These are phyloP conservation scores for Fusarium sp. DNA, from an alignment of 2,329 filamentous ascomycete genomes.

Conservation along the genomic window DNA sequence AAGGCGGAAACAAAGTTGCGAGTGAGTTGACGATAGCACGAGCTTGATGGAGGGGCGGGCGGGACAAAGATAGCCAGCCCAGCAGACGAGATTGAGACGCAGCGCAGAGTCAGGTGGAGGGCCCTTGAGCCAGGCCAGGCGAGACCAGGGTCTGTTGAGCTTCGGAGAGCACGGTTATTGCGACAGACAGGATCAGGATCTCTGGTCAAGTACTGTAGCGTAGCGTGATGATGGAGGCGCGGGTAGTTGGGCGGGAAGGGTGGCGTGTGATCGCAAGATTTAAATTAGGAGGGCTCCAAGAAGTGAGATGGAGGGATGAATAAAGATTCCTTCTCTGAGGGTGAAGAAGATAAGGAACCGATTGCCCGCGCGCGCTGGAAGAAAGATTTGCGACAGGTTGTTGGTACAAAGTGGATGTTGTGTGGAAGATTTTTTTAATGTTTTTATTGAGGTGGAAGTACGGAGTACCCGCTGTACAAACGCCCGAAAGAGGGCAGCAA, in stretches of 20 bases:
- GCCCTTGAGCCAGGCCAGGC: conserved; percentile 21
- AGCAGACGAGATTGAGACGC: conserved; percentile 39
- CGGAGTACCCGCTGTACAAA: conserved; percentile 28
- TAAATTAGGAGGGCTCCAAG: conserved; percentile 45
- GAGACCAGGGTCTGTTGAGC: conserved; percentile 43
- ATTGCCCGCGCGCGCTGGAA: conserved; percentile 22
- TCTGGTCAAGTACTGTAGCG: conserved; percentile 21
- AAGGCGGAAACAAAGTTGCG: conserved; percentile 40
- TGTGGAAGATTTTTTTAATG: conserved; percentile 20
- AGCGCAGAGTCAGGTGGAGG: conserved; percentile 47
- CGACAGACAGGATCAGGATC: conserved; percentile 28
- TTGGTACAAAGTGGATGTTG: conserved; percentile 36
- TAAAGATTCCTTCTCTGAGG: neutral
- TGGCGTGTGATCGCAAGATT: conserved; percentile 47
- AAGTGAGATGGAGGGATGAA: conserved; percentile 31
- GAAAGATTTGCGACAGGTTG: conserved; percentile 32
- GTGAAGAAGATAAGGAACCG: conserved; percentile 4
- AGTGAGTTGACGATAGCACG: conserved; percentile 38
- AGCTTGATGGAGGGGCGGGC: conserved; percentile 47
- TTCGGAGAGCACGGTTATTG: conserved; percentile 43
- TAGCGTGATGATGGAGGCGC: conserved; percentile 50
- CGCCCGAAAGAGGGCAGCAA: conserved; percentile 25
- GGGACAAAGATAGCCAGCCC: conserved; percentile 33
- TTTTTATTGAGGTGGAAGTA: conserved; percentile 36
- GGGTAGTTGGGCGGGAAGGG: conserved; percentile 46